These are phyloP conservation scores for Cyberlindnera bimundalis DNA, from an alignment of 805 yeast species.

Conservation along the genomic window DNA sequence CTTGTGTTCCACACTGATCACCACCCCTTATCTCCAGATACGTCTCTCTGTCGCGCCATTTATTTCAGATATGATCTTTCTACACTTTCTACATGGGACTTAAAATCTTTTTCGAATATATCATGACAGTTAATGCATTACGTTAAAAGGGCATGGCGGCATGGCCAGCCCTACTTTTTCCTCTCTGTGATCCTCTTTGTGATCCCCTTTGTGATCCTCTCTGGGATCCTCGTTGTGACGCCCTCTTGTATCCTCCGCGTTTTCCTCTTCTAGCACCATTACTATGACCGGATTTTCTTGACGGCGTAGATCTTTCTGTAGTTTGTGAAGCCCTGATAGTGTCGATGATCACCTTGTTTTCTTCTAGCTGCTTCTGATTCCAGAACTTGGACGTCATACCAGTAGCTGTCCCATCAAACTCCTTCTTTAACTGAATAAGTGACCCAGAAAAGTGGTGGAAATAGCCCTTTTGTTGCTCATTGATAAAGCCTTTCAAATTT, in stretches of 20 bases:
- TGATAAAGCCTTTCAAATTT: constrained; percentile 32
- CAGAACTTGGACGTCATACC: constrained; percentile 22
- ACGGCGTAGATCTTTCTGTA: constrained; percentile 1
- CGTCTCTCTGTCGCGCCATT: too few species aligned
- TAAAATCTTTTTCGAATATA: too few species aligned
- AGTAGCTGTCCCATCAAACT: constrained; percentile 11
- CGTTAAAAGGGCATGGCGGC: constrained; percentile 6
- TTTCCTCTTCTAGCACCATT: not conserved
- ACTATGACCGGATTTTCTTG: not conserved
- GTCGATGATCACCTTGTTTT: constrained; percentile 19
- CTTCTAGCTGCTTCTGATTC: constrained; percentile 13
- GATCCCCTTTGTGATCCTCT: not conserved
- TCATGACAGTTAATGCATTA: not conserved
- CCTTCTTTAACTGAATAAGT: constrained; percentile 24
- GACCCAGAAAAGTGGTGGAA: constrained; percentile 39
- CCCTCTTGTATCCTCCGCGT: not conserved
- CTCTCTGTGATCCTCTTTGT: not conserved
- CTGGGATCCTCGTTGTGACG: too few species aligned
- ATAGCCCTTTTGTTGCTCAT: constrained; percentile 24
- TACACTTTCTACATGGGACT: too few species aligned
- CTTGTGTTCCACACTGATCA: too few species aligned
- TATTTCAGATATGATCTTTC: too few species aligned
- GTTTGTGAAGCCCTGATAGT: constrained; percentile 24
- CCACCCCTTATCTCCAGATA: too few species aligned
- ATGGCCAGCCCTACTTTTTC: not conserved